Evolutionary conservation across 2,329 filamentous ascomycete species (phyloP).

Genomic region (Penicillium palitans): DNA sequence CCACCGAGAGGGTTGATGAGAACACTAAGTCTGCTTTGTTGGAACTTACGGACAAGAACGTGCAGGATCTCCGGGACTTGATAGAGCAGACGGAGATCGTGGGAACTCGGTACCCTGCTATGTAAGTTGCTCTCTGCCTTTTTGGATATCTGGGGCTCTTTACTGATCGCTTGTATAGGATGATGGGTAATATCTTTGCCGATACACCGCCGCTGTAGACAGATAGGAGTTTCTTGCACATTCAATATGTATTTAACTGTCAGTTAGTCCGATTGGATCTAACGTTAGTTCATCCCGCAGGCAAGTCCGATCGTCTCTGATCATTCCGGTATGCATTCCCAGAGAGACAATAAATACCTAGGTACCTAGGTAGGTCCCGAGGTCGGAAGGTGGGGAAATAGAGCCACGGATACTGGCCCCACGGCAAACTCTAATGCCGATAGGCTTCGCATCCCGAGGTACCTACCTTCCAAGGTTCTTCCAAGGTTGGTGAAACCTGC

Average conservation of each 20-base stretch:
- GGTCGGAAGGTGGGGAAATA: too few relatives aligned
- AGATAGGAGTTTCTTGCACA: neutral
- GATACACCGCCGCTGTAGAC: neutral
- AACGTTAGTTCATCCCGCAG: too few relatives aligned
- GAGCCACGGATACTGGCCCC: too few relatives aligned
- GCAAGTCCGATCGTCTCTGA: too few relatives aligned
- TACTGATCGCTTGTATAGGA: neutral
- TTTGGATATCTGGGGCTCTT: neutral
- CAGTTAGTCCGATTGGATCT: neutral
- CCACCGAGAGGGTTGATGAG: constrained; percentile 23
- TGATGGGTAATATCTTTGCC: neutral
- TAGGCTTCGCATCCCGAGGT: too few relatives aligned
- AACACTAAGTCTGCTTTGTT: constrained; percentile 19
- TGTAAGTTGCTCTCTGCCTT: constrained; percentile 2
- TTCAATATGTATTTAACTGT: neutral
- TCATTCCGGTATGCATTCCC: too few relatives aligned
- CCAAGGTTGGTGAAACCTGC: too few relatives aligned
- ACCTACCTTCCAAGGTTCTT: too few relatives aligned
- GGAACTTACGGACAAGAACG: constrained; percentile 22
- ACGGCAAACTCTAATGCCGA: too few relatives aligned
- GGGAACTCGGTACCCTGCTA: constrained; percentile 24
- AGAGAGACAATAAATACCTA: too few relatives aligned
- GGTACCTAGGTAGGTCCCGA: too few relatives aligned
- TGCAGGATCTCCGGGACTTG: constrained; percentile 20
- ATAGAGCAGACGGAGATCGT: constrained; percentile 19